These are phyloP conservation scores for Albugo laibachii DNA, from an alignment of 352 stramenopile genomes.

Conservation along the genomic window DNA sequence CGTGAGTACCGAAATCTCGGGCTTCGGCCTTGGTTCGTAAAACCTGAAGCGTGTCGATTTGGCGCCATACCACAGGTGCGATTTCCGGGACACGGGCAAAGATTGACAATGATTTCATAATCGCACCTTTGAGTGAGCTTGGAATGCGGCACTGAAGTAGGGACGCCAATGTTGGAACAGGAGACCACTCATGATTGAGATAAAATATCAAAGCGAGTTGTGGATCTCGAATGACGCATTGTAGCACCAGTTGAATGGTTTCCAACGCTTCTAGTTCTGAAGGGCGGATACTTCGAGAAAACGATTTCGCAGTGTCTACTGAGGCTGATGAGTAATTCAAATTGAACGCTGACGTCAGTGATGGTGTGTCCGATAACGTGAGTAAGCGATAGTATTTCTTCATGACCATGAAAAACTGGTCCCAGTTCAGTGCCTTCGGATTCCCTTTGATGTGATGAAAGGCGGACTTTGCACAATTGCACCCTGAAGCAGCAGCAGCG, in stretches of 20 bases:
- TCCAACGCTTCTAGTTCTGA: constrained; percentile 69
- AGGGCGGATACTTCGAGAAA: constrained; percentile 39
- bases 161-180: constrained; percentile 60
- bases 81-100: constrained; percentile 65
- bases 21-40: constrained; percentile 47
- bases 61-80: constrained; percentile 63
- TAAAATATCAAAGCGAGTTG: constrained; percentile 69
- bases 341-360: constrained; percentile 1
- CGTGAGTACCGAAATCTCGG: constrained; percentile 36
- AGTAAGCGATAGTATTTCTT: constrained; percentile 66
- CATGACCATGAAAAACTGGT: constrained; percentile 73
- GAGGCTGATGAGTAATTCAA: constrained; percentile 9
- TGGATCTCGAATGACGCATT: constrained; percentile 47
- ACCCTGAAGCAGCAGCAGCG: constrained; percentile 33
- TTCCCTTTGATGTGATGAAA: constrained; percentile 80
- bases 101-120: constrained; percentile 68
- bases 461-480: constrained; percentile 46
- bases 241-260: constrained; percentile 59
- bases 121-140: constrained; percentile 58
- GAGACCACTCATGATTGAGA: constrained; percentile 72
- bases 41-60: constrained; percentile 71
- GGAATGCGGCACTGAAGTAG: constrained; percentile 71
- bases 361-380: constrained; percentile 41
- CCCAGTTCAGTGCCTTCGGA: constrained; percentile 51
- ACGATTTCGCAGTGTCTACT: too few species aligned